phyloP scores from a whole-genome alignment of 768 basidiomycete genomes.

The Psilocybe cyanescens region DNA sequence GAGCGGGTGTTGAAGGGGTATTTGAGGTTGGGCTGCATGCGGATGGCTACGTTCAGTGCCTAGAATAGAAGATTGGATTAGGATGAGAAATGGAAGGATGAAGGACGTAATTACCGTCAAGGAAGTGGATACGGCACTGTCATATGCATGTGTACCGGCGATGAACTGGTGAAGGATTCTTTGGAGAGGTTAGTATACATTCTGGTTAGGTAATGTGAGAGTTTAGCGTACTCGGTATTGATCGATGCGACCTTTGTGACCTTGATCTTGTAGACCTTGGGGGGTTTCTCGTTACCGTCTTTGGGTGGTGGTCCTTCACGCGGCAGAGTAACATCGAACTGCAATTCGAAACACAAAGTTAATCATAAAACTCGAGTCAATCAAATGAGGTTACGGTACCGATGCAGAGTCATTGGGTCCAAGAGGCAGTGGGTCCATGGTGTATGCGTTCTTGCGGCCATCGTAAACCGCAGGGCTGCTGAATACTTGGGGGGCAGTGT shows the following conservation, averaged over 20 bases:
- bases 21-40: conserved; percentile 71
- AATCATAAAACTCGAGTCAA: not conserved
- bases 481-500: conserved; percentile 61
- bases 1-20: conserved; percentile 79
- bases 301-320: conserved; percentile 29
- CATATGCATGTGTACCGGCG: conserved; percentile 62
- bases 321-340: conserved; percentile 68
- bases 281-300: conserved; percentile 40
- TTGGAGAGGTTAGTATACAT: not conserved
- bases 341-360: not conserved
- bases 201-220: not conserved
- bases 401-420: conserved; percentile 53
- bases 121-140: conserved; percentile 62
- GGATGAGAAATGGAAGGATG: not conserved
- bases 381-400: conserved; percentile 34
- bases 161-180: conserved; percentile 70
- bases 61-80: conserved; percentile 24
- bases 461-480: conserved; percentile 74
- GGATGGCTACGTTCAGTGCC: conserved; percentile 78
- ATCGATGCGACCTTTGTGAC: conserved; percentile 57
- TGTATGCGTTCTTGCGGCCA: conserved; percentile 76
- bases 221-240: conserved; percentile 33
- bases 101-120: conserved; percentile 51
- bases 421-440: conserved; percentile 59
- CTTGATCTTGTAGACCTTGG: conserved; percentile 72